phyloP scores from a whole-genome alignment of 192 early-diverging fungal species.

The Gigaspora rosea region DNA sequence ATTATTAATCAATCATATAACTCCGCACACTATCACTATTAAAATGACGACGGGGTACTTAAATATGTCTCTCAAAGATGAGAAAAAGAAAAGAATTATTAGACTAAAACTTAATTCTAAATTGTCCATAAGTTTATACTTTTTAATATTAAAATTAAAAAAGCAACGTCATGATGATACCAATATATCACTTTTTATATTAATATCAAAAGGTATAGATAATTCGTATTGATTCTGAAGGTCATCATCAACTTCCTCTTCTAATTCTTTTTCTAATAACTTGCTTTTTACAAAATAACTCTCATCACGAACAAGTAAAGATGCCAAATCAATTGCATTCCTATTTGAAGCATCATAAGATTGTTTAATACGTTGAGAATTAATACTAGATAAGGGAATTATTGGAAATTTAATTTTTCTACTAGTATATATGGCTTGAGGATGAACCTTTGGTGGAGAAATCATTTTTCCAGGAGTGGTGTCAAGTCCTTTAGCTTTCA shows the following conservation, averaged over 20 bases:
- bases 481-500: conserved; percentile 1
- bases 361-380: background rate
- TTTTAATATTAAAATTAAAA: too few relatives aligned
- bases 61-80: too few relatives aligned
- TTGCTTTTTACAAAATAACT: conserved; percentile 3
- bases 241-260: background rate
- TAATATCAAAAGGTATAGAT: background rate
- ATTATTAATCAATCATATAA: too few relatives aligned
- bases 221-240: background rate
- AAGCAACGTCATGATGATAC: too few relatives aligned
- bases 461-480: conserved; percentile 2
- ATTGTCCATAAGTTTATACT: too few relatives aligned
- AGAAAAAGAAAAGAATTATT: too few relatives aligned
- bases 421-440: conserved; percentile 17
- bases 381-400: background rate
- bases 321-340: background rate
- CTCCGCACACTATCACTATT: too few relatives aligned
- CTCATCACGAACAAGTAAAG: background rate
- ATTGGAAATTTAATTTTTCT: conserved; percentile 16
- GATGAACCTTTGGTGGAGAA: conserved; percentile 18
- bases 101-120: too few relatives aligned
- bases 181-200: too few relatives aligned
- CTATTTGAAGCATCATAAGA: background rate
- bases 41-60: too few relatives aligned
- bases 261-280: background rate